A percentile compares a stretch with the other conserved stretches of the same genome.
Evolutionary conservation across 352 stramenopile genomes (phyloP).

Genomic region (Phytopythium oedochilum): DNA sequence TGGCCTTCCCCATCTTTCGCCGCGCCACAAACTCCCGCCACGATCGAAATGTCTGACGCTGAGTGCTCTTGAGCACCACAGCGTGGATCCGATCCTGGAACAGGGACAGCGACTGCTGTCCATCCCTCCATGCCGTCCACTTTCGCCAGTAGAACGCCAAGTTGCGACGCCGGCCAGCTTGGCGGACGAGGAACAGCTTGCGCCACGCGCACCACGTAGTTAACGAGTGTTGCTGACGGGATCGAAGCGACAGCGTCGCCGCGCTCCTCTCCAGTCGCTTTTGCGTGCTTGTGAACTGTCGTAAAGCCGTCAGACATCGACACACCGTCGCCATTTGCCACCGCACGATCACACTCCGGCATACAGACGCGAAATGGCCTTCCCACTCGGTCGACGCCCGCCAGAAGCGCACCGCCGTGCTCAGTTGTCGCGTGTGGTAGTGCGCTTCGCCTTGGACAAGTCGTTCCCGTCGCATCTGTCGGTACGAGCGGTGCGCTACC

Average conservation of each 20-base stretch:
- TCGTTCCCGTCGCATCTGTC: neutral
- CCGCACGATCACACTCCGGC: slow-evolving; percentile 16
- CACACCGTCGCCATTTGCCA: slow-evolving; percentile 37
- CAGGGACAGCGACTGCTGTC: slow-evolving; percentile 7
- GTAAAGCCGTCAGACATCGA: slow-evolving; percentile 22
- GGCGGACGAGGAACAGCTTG: slow-evolving; percentile 26
- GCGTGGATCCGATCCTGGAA: slow-evolving; percentile 22
- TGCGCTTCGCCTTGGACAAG: slow-evolving; percentile 12
- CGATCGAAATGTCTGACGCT: slow-evolving; percentile 10
- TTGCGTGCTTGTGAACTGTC: neutral
- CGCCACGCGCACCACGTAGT: slow-evolving; percentile 31
- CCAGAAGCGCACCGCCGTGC: slow-evolving; percentile 13
- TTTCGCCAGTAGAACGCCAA: slow-evolving; percentile 16
- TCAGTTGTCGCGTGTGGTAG: slow-evolving; percentile 2
- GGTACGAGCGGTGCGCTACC: slow-evolving; percentile 2
- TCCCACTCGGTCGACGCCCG: slow-evolving; percentile 2
- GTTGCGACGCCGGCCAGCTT: slow-evolving; percentile 10
- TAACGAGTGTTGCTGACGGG: slow-evolving; percentile 4
- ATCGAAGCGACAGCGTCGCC: neutral
- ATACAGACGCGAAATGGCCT: slow-evolving; percentile 14
- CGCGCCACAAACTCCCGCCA: slow-evolving; percentile 27
- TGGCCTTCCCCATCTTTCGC: slow-evolving; percentile 24
- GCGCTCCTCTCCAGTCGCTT: neutral
- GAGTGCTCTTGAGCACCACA: slow-evolving; percentile 10
- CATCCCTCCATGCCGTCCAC: slow-evolving; percentile 14